A percentile compares a stretch with the other conserved stretches of the same genome.
These are phyloP conservation scores for Solanum sparsipilum DNA, from an alignment of 257 asterid genomes.

Conservation along the genomic window DNA sequence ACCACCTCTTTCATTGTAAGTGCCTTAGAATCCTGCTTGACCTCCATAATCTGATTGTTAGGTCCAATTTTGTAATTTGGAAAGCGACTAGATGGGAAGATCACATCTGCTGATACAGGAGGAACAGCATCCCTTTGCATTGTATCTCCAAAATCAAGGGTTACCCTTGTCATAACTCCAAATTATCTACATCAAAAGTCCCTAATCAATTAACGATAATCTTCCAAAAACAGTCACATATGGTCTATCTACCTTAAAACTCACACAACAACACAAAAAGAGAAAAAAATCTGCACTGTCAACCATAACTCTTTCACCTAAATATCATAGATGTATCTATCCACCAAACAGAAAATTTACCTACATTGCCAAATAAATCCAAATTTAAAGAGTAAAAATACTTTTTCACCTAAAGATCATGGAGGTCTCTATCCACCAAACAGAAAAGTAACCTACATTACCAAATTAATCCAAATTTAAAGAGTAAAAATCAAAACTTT, in stretches of 20 bases:
- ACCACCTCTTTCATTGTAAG: conserved; percentile 63
- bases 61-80: conserved; percentile 70
- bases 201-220: neutral
- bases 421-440: neutral
- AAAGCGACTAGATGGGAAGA: conserved; percentile 63
- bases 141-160: conserved; percentile 65
- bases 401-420: neutral
- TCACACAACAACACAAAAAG: neutral
- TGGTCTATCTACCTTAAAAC: neutral
- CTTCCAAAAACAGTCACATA: neutral
- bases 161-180: conserved; percentile 58
- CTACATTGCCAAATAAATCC: neutral
- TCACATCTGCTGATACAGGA: conserved; percentile 78
- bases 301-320: neutral
- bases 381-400: neutral
- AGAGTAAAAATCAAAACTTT: neutral
- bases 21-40: conserved; percentile 42
- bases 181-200: neutral
- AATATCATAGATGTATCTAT: neutral
- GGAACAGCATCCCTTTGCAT: conserved; percentile 69
- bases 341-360: neutral
- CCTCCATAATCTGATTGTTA: conserved; percentile 72
- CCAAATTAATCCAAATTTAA: neutral
- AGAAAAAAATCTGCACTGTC: neutral
- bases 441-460: neutral